Evolutionary conservation across 148 eudicot genomes (phyloP), one percentile per base, ranked within the genome.

Genomic region (Salicornia ramosissima): DNA sequence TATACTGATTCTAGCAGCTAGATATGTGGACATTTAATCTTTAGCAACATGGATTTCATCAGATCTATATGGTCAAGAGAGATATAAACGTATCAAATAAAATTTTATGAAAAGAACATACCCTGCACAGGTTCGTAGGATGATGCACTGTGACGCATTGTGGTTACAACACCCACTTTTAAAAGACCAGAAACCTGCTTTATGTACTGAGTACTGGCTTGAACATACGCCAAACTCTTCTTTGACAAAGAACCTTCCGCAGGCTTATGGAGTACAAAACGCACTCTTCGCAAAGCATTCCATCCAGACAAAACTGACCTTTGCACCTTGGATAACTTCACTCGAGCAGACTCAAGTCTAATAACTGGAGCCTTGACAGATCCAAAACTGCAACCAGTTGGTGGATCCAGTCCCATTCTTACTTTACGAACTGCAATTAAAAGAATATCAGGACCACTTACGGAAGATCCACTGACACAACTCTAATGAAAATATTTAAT

Each of bases 151-250:
- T 80, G 83, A 49, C 97, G 87, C 52, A 91, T 65, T 69, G 91
- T 79, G 68, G 94, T 81, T 22, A 88, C 91, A 26, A 88, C 91
- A n/a, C 97, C 95, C 60, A 87, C 82, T 88, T 88, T 91, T 33
- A 91, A 62, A 59, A 91, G 90, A 49, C 97, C 94, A 68, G 97
- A 91, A 15, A 91, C 94, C 70, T 88, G 91, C 77, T 88, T 91
- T 50, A 91, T 79, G 80, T 88, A 91, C 58, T 88, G 88, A 55
- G 90, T 82, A 76, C 97, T 86, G 19, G 97, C 94, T 39, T 88
- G 91, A 42, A 91, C 83, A 81, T 86, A 91, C n/a, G 97, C 97
- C 75, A 91, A 70, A 71, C 97, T 91, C 80, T 82, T 89, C 73
- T 80, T 84, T 21, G 97, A 87, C 67, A 88, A 78, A 67, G 97